These are phyloP conservation scores for Eimeria sp. DNA, from an alignment of 169 alveolate genomes.

Conservation along the genomic window DNA sequence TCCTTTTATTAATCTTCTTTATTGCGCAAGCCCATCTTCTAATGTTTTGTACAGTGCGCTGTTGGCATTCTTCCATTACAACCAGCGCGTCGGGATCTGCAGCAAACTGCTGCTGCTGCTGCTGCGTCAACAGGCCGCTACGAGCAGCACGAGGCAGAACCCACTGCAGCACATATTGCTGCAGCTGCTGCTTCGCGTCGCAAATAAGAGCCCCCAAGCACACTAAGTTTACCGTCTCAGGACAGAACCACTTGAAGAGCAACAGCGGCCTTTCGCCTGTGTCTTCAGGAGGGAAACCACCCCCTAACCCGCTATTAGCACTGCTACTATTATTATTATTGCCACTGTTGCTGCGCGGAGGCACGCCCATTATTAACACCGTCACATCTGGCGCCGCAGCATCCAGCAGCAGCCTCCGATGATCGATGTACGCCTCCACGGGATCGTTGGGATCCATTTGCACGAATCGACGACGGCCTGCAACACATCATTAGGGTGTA, in stretches of 20 bases:
- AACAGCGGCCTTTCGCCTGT: slow-evolving; percentile 90
- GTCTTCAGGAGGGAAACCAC: slow-evolving; percentile 88
- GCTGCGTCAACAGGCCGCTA: not conserved
- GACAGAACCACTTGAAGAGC: slow-evolving; percentile 91
- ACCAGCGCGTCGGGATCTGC: not conserved
- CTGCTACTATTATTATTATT: slow-evolving; percentile 64
- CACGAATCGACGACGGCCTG: slow-evolving; percentile 86
- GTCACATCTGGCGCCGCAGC: slow-evolving; percentile 86
- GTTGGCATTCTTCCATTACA: slow-evolving; percentile 91
- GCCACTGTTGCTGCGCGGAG: slow-evolving; percentile 66
- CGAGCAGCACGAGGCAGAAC: slow-evolving; percentile 89
- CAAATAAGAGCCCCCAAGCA: slow-evolving; percentile 91
- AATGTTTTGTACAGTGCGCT: slow-evolving; percentile 91
- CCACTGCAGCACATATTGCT: slow-evolving; percentile 87
- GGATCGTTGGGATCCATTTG: slow-evolving; percentile 89
- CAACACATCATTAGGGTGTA: no score
- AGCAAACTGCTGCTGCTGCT: slow-evolving; percentile 32
- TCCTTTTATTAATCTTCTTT: slow-evolving; percentile 89
- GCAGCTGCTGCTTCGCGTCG: slow-evolving; percentile 90
- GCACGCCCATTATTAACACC: slow-evolving; percentile 86
- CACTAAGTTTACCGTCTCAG: slow-evolving; percentile 87
- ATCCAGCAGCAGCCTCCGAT: slow-evolving; percentile 85
- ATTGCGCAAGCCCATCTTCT: slow-evolving; percentile 92
- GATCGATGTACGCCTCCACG: slow-evolving; percentile 86
- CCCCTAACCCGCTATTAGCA: slow-evolving; percentile 25